Evolutionary conservation across 345 rosid species (phyloP), one percentile per base, ranked within the genome.

Genomic region (Kandelia obovata): DNA sequence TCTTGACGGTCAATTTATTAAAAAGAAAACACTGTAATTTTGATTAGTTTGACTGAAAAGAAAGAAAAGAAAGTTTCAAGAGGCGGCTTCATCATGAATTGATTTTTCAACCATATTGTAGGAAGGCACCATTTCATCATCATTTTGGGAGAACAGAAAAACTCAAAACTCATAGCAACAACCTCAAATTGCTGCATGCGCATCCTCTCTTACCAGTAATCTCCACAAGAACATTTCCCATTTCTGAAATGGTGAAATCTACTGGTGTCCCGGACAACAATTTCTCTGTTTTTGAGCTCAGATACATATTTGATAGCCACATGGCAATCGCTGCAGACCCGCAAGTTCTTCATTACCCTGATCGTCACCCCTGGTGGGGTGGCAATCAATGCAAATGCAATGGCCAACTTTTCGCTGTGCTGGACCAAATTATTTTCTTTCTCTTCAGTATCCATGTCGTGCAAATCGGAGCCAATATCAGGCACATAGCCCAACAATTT

Each of bases 211-310:
- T 68, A 90, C 95, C 96, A 92, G 75, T 87, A 92, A 82, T 88
- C 98, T 37, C 74, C 84, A 51, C 95, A 89, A 37, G 92, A 92
- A 77, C 98, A 92, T 69, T 79, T 79, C 21, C 92, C 92, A 26
- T 83, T 61, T 49, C 72, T 77, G 81, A 92, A 89, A 82, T 89
- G 96, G 73, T 92, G 96, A 77, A 92, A 92, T 79, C 98, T 81
- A 73, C 91, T 92, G 15, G 76, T 81, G 80, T 92, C 96, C 73
- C 91, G 80, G 7, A 90, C 87, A 19, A 87, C 78, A 66, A 88
- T 90, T 72, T 88, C 86, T 71, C 92, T 76, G 63, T 81, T 75
- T 61, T 82, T 84, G 27, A 90, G 79, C 68, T 80, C 75, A 4
- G 95, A 88, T 76, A 90, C 85, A 68, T 77, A 78, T 78, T 87